These are phyloP conservation scores for Candida frijolesensis DNA, from an alignment of 1,139 yeast species.

Conservation along the genomic window DNA sequence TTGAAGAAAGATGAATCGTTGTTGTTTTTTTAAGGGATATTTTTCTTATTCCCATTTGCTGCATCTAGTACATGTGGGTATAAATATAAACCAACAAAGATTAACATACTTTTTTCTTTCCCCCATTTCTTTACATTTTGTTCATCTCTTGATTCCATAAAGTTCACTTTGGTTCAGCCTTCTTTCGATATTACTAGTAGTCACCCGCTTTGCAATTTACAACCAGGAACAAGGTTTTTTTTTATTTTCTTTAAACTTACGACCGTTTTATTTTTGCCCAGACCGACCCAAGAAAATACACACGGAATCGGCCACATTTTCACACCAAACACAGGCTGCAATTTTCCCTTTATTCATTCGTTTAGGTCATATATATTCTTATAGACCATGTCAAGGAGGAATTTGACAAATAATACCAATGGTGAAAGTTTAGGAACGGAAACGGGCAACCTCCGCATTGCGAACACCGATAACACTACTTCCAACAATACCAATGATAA, in stretches of 20 bases:
- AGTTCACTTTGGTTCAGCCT: neutral
- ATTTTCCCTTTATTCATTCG: neutral
- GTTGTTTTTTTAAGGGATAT: no score
- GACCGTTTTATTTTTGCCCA: neutral
- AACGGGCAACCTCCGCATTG: neutral
- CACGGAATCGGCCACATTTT: neutral
- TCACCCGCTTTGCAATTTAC: neutral
- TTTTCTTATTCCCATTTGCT: no score
- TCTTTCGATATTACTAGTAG: neutral
- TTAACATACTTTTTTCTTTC: neutral
- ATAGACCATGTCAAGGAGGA: slow-evolving; percentile 1
- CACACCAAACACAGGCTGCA: neutral
- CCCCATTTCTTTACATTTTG: neutral
- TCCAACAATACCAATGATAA: neutral
- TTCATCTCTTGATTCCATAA: neutral
- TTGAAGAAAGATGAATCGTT: no score
- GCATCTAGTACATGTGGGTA: neutral
- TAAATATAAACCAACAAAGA: neutral
- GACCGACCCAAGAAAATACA: neutral
- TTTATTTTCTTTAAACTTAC: neutral
- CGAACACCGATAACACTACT: neutral
- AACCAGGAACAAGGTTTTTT: neutral
- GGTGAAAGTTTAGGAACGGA: neutral
- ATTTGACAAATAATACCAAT: neutral
- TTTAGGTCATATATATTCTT: neutral